Conservation (phyloP, 768 basidiomycete genomes). For the Filobasidium wieringae region DNA sequence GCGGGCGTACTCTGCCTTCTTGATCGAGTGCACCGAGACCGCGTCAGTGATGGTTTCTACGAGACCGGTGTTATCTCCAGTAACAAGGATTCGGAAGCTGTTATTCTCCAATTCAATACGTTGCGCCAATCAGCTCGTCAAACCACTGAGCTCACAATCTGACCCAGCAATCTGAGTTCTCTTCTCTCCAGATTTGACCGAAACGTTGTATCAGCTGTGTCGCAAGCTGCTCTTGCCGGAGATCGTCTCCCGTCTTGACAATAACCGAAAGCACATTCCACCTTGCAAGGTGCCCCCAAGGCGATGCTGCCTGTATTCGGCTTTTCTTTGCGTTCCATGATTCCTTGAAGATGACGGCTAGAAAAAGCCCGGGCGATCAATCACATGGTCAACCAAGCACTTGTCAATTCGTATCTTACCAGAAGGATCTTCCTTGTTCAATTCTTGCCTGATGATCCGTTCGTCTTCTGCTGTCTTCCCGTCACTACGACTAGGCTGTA, state of each 20-base stretch:
- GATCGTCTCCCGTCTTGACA: constrained; percentile 92
- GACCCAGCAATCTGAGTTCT: constrained; percentile 83
- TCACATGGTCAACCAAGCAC: not conserved
- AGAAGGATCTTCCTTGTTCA: constrained; percentile 90
- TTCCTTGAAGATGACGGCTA: constrained; percentile 80
- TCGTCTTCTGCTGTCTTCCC: constrained; percentile 77
- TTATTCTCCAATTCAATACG: not conserved
- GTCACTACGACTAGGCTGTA: constrained; percentile 37
- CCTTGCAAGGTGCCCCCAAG: constrained; percentile 85
- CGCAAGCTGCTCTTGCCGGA: constrained; percentile 94
- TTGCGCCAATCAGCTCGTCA: not conserved
- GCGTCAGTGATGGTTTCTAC: constrained; percentile 98
- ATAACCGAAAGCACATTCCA: constrained; percentile 76
- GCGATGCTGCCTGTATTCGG: constrained; percentile 81
- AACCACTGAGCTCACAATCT: constrained; percentile 57
- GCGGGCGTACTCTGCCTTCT: constrained; percentile 94
- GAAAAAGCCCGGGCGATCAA: not conserved
- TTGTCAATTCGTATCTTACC: constrained; percentile 38
- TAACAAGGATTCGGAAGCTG: constrained; percentile 93
- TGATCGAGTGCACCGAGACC: constrained; percentile 97
- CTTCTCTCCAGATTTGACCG: constrained; percentile 86
- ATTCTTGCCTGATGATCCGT: constrained; percentile 76
- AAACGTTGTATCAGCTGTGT: constrained; percentile 89
- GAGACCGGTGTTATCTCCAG: constrained; percentile 79
- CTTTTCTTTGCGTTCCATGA: constrained; percentile 91